A percentile compares a stretch with the other conserved stretches of the same genome.
These are phyloP conservation scores for Clausena lansium DNA, from an alignment of 345 rosid species.

Conservation along the genomic window DNA sequence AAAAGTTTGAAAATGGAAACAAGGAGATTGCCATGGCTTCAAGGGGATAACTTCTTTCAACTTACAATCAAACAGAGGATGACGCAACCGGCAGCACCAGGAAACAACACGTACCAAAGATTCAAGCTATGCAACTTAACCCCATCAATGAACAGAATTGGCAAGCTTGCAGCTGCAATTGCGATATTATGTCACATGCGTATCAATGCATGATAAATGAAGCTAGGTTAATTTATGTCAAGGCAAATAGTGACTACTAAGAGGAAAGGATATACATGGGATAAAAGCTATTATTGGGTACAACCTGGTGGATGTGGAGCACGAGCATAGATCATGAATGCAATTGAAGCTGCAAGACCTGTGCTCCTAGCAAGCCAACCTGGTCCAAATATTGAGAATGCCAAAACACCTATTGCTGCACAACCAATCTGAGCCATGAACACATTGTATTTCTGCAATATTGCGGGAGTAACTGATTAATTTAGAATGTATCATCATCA, in stretches of 20 bases:
- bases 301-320: conserved; percentile 89
- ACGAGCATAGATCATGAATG: conserved; percentile 73
- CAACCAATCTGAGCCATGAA: conserved; percentile 93
- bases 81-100: conserved; percentile 84
- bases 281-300: background rate
- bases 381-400: conserved; percentile 65
- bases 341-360: conserved; percentile 76
- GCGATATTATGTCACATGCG: background rate
- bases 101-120: conserved; percentile 79
- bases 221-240: background rate
- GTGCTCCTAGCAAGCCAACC: conserved; percentile 85
- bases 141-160: conserved; percentile 83
- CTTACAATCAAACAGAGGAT: conserved; percentile 75
- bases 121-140: conserved; percentile 70
- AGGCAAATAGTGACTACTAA: background rate
- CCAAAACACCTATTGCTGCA: conserved; percentile 86
- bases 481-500: background rate
- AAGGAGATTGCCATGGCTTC: background rate
- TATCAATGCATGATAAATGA: background rate
- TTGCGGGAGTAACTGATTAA: background rate
- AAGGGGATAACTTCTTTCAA: background rate
- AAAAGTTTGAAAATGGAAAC: background rate
- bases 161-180: conserved; percentile 81
- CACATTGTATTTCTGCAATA: conserved; percentile 86
- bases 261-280: no score